phyloP scores from a whole-genome alignment of 345 rosid species.

The Salix viminalis region DNA sequence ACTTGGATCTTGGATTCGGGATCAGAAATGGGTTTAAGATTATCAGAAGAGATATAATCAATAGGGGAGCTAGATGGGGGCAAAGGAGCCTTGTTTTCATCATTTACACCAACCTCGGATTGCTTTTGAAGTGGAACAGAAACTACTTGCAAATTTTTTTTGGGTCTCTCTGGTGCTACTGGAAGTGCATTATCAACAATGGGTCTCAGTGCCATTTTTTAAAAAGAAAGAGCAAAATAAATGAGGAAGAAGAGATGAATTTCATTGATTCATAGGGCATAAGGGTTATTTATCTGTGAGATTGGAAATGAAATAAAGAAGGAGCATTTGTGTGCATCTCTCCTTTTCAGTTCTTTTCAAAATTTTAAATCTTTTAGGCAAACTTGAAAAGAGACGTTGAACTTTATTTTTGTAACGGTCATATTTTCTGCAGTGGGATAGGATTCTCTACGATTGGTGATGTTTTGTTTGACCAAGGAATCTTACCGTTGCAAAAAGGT shows the following conservation, averaged over 20 bases:
- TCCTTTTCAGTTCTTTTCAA: not conserved
- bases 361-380: slow-evolving; percentile 5
- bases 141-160: slow-evolving; percentile 54
- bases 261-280: not conserved
- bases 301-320: not conserved
- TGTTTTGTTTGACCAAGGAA: not conserved
- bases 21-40: slow-evolving; percentile 47
- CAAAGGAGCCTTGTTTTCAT: slow-evolving; percentile 56
- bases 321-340: not conserved
- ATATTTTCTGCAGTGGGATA: not conserved
- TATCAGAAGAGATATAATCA: slow-evolving; percentile 64
- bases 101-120: slow-evolving; percentile 31
- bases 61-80: slow-evolving; percentile 31
- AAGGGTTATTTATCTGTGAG: not conserved
- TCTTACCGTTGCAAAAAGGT: too few relatives aligned
- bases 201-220: slow-evolving; percentile 72
- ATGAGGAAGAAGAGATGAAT: not conserved
- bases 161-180: slow-evolving; percentile 49
- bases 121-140: slow-evolving; percentile 26
- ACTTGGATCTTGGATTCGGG: slow-evolving; percentile 54
- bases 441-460: not conserved
- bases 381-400: slow-evolving; percentile 13
- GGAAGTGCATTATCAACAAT: slow-evolving; percentile 84
- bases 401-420: slow-evolving; percentile 7
- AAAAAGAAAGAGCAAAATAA: not conserved